Conservation (phyloP, 352 stramenopile genomes). For the Plasmopara viticola region DNA sequence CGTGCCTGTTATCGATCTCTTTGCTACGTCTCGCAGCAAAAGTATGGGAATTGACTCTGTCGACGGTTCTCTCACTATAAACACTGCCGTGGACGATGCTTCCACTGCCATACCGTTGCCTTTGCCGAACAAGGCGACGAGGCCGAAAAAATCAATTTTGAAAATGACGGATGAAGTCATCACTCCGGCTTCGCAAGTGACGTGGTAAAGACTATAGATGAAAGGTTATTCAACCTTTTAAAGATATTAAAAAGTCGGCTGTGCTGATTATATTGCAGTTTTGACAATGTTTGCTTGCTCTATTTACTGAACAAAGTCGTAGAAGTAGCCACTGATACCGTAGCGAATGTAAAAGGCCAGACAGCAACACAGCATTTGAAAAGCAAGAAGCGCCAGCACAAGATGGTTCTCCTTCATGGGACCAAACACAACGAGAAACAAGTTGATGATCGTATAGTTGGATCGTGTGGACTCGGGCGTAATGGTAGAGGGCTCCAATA, state of each 20-base stretch:
- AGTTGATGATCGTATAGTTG: slow-evolving; percentile 88
- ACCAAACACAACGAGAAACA: slow-evolving; percentile 80
- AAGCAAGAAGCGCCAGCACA: slow-evolving; percentile 57
- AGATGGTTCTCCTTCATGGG: slow-evolving; percentile 76
- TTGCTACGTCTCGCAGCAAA: slow-evolving; percentile 36
- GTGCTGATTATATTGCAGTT: not conserved
- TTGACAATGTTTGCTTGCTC: not conserved
- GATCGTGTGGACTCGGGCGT: slow-evolving; percentile 69
- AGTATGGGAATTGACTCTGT: slow-evolving; percentile 12
- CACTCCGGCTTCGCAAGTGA: slow-evolving; percentile 29
- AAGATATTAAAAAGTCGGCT: not conserved
- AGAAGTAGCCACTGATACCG: slow-evolving; percentile 80
- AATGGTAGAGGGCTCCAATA: slow-evolving; percentile 91
- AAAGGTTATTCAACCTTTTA: not conserved
- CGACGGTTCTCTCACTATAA: not conserved
- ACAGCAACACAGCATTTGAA: slow-evolving; percentile 66
- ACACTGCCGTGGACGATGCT: slow-evolving; percentile 8
- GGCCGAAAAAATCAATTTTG: slow-evolving; percentile 52
- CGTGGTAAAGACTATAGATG: slow-evolving; percentile 15
- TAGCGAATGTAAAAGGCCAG: slow-evolving; percentile 84
- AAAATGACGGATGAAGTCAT: slow-evolving; percentile 36
- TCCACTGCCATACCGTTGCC: slow-evolving; percentile 23
- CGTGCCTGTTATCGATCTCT: slow-evolving; percentile 29
- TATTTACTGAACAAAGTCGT: slow-evolving; percentile 80
- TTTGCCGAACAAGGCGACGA: slow-evolving; percentile 33